Conservation (phyloP, 495 filamentous ascomycete species). For the Xeromyces bisporus region DNA sequence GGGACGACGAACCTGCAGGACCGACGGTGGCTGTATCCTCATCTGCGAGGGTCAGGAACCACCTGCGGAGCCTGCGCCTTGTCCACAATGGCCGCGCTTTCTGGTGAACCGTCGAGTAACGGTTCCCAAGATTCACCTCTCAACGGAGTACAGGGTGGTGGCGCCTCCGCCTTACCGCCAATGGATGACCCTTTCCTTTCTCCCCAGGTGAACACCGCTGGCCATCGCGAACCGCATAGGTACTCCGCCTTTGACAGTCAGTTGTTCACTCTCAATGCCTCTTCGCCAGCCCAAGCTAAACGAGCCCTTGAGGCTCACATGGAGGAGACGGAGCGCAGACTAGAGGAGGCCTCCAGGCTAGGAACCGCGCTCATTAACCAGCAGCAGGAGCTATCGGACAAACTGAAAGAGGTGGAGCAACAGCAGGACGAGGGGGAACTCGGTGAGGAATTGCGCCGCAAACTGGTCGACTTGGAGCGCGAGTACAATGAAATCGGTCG, state of each 20-base stretch:
- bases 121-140: background rate
- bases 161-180: conserved; percentile 13
- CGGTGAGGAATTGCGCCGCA: conserved; percentile 64
- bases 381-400: conserved; percentile 59
- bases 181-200: conserved; percentile 41
- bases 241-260: conserved; percentile 67
- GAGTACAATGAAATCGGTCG: conserved; percentile 91
- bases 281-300: conserved; percentile 72
- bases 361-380: conserved; percentile 77
- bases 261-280: conserved; percentile 56
- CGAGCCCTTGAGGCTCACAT: conserved; percentile 82
- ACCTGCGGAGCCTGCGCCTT: conserved; percentile 3
- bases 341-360: conserved; percentile 78
- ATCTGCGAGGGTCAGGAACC: conserved; percentile 9
- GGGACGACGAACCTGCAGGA: conserved; percentile 13
- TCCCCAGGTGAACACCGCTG: conserved; percentile 16
- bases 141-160: conserved; percentile 5
- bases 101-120: conserved; percentile 1
- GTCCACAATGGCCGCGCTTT: background rate
- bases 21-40: conserved; percentile 14
- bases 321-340: conserved; percentile 71
- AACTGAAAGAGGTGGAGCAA: conserved; percentile 68
- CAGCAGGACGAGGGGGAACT: conserved; percentile 68
- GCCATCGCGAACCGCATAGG: conserved; percentile 41
- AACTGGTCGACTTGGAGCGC: conserved; percentile 70